A percentile compares a stretch with the other conserved stretches of the same genome.
Conservation (phyloP, 352 stramenopile genomes). For the Pythium monospermum region DNA sequence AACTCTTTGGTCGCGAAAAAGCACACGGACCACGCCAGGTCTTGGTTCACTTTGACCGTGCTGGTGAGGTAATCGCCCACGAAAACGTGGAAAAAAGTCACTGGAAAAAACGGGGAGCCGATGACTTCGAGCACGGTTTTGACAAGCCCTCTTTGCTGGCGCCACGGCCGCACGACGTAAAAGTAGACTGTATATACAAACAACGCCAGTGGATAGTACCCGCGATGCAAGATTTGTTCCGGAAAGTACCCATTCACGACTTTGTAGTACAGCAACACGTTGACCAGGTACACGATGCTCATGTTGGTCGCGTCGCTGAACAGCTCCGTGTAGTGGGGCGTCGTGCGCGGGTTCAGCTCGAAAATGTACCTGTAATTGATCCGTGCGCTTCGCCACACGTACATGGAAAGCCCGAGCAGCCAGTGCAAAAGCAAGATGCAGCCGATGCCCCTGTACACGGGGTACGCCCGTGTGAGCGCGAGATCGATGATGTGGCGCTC, state of each 20-base stretch:
- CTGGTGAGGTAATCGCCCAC: conserved; percentile 85
- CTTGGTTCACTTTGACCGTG: conserved; percentile 79
- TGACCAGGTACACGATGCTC: conserved; percentile 93
- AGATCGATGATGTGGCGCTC: conserved; percentile 77
- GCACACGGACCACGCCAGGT: conserved; percentile 92
- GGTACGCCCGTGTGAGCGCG: conserved; percentile 81
- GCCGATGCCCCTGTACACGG: conserved; percentile 93
- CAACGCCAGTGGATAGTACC: conserved; percentile 91
- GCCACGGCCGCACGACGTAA: conserved; percentile 88
- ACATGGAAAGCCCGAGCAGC: conserved; percentile 91
- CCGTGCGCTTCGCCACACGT: conserved; percentile 76
- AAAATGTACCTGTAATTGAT: conserved; percentile 93
- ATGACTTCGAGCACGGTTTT: conserved; percentile 88
- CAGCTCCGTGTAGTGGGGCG: conserved; percentile 85
- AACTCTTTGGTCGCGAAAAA: conserved; percentile 95
- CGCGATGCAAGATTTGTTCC: conserved; percentile 71
- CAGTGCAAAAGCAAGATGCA: conserved; percentile 95
- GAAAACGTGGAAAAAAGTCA: conserved; percentile 94
- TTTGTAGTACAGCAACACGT: conserved; percentile 97
- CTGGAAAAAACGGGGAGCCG: conserved; percentile 85
- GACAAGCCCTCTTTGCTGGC: conserved; percentile 79
- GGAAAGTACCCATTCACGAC: conserved; percentile 86
- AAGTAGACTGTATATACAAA: conserved; percentile 92
- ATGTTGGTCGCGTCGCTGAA: conserved; percentile 96
- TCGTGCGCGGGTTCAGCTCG: conserved; percentile 76